Conservation (phyloP, 257 asterid genomes). For the Solanum chilense region DNA sequence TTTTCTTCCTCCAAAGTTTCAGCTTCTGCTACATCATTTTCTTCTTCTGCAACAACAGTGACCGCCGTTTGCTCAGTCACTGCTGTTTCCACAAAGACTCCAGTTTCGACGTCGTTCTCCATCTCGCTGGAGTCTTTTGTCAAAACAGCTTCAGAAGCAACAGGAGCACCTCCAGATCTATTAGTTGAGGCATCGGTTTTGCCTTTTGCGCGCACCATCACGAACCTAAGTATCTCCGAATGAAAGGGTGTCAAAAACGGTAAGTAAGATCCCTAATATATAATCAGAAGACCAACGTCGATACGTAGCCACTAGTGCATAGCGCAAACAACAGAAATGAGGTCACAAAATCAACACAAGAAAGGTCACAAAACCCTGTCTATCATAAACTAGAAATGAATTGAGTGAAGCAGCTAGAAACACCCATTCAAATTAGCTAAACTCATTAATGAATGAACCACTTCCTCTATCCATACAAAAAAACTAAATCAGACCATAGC, state of each 20-base stretch:
- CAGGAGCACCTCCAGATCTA: neutral
- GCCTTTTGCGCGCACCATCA: neutral
- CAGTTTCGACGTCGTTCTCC: neutral
- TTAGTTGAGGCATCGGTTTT: neutral
- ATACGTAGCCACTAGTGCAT: neutral
- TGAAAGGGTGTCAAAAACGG: neutral
- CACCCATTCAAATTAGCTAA: neutral
- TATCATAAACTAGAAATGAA: neutral
- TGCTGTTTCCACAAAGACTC: neutral
- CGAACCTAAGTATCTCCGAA: neutral
- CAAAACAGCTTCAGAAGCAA: neutral
- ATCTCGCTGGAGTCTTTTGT: neutral
- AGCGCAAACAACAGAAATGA: neutral
- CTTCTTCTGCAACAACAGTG: neutral
- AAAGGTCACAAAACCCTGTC: neutral
- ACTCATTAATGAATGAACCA: neutral
- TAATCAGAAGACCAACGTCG: neutral
- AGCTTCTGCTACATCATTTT: neutral
- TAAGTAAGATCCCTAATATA: neutral
- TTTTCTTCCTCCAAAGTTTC: neutral
- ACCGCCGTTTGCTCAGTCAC: neutral
- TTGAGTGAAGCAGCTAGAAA: neutral
- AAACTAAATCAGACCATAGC: neutral
- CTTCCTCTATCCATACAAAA: neutral
- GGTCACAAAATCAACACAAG: neutral